phyloP scores from a whole-genome alignment of 202 grass and related monocot genomes.

The Schoenoplectus triqueter region DNA sequence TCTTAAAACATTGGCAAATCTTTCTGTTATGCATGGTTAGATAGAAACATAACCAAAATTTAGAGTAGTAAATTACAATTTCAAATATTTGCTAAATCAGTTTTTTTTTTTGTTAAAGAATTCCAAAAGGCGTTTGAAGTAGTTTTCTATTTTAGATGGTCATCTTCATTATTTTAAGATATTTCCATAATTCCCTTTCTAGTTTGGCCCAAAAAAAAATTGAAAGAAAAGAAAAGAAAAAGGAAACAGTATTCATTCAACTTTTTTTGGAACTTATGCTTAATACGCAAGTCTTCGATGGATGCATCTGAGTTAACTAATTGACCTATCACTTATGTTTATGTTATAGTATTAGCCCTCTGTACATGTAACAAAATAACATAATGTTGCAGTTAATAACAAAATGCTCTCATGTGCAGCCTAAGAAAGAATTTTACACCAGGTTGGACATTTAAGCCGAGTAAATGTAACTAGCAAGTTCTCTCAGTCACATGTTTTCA shows the following conservation, averaged over 20 bases:
- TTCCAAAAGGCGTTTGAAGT: background rate
- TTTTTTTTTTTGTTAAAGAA: background rate
- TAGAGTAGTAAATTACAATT: too few relatives aligned
- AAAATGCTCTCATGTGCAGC: conserved; percentile 22
- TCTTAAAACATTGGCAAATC: background rate
- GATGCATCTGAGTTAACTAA: background rate
- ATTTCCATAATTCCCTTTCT: background rate
- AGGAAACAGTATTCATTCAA: background rate
- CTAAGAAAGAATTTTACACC: background rate
- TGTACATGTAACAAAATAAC: background rate
- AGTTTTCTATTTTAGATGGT: background rate
- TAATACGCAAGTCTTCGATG: background rate
- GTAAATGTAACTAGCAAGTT: conserved; percentile 32
- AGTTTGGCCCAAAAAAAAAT: background rate
- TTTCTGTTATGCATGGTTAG: background rate
- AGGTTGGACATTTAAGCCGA: conserved; percentile 24
- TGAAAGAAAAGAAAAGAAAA: background rate
- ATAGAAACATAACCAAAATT: background rate
- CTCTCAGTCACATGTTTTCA: conserved; percentile 40
- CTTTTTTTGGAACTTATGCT: too few relatives aligned
- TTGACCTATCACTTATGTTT: background rate
- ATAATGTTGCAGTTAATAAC: conserved; percentile 2
- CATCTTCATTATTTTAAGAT: background rate
- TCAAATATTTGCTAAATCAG: too few relatives aligned
- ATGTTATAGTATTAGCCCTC: background rate